These are phyloP conservation scores for Thamnidium elegans DNA, from an alignment of 192 early-diverging fungal species.

Conservation along the genomic window DNA sequence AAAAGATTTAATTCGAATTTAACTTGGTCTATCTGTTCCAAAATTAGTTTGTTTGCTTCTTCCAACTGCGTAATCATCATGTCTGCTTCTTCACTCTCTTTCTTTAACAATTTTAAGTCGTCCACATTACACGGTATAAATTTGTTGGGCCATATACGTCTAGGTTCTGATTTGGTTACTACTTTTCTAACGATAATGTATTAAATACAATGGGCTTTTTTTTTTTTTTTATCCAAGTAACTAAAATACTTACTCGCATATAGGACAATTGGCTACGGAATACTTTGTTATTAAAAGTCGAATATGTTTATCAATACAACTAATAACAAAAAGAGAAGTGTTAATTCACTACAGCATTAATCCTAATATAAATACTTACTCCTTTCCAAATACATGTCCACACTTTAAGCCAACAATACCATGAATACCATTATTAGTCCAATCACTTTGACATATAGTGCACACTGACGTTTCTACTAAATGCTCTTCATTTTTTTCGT, in stretches of 20 bases:
- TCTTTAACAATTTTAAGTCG: no score
- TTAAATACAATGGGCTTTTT: neutral
- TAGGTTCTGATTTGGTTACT: neutral
- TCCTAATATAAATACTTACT: neutral
- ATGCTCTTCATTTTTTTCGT: slow-evolving; percentile 12
- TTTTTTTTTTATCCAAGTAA: neutral
- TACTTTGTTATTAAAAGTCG: neutral
- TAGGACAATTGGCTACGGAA: slow-evolving; percentile 12
- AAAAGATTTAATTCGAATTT: neutral
- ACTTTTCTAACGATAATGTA: neutral
- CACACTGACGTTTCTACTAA: slow-evolving; percentile 13
- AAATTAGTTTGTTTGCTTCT: no score
- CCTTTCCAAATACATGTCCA: slow-evolving; percentile 23
- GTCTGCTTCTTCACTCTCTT: no score
- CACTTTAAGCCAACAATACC: slow-evolving; percentile 20
- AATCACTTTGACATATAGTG: slow-evolving; percentile 19
- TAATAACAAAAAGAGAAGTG: neutral
- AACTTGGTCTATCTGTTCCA: neutral
- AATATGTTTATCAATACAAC: slow-evolving; percentile 22
- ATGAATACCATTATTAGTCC: slow-evolving; percentile 18
- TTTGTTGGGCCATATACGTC: no score
- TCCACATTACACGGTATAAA: no score
- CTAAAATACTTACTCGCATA: slow-evolving; percentile 16
- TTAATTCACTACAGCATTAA: no score
- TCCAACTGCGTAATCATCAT: no score